A percentile compares a stretch with the other conserved stretches of the same genome.
Conservation (phyloP, 257 asterid genomes). For the Mentha longifolia region DNA sequence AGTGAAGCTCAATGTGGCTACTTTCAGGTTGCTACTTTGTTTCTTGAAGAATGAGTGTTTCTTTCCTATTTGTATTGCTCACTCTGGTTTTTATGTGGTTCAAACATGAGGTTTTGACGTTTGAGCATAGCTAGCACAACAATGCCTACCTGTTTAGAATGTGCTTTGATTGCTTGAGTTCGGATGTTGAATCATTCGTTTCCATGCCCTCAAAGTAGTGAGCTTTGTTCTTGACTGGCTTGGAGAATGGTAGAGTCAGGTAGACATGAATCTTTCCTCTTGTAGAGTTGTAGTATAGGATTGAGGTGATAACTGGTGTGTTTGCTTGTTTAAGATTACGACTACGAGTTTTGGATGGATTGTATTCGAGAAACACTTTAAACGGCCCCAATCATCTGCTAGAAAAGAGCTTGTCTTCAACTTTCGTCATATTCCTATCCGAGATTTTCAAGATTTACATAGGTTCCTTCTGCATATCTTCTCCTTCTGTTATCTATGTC, state of each 20-base stretch:
- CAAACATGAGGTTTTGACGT: neutral
- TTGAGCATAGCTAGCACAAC: neutral
- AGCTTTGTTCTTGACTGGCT: too few relatives aligned
- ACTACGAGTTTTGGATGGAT: neutral
- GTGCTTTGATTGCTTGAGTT: neutral
- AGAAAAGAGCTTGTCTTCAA: neutral
- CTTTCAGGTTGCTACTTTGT: slow-evolving; percentile 63
- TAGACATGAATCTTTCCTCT: too few relatives aligned
- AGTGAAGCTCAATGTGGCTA: slow-evolving; percentile 35
- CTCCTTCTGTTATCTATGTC: too few relatives aligned
- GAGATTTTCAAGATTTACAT: neutral
- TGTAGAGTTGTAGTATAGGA: too few relatives aligned
- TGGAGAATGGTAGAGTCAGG: too few relatives aligned
- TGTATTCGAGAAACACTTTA: neutral
- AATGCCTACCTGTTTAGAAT: neutral
- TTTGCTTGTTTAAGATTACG: neutral
- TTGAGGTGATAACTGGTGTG: too few relatives aligned
- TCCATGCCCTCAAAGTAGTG: neutral
- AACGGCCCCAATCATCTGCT: too few relatives aligned
- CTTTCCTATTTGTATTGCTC: neutral
- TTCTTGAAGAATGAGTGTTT: neutral
- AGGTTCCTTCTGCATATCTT: too few relatives aligned
- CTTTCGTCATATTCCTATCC: neutral
- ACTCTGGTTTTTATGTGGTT: neutral
- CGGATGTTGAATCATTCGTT: slow-evolving; percentile 13